Evolutionary conservation across 768 basidiomycete species (phyloP), one percentile per base, ranked within the genome.

Genomic region (Serendipita indica): DNA sequence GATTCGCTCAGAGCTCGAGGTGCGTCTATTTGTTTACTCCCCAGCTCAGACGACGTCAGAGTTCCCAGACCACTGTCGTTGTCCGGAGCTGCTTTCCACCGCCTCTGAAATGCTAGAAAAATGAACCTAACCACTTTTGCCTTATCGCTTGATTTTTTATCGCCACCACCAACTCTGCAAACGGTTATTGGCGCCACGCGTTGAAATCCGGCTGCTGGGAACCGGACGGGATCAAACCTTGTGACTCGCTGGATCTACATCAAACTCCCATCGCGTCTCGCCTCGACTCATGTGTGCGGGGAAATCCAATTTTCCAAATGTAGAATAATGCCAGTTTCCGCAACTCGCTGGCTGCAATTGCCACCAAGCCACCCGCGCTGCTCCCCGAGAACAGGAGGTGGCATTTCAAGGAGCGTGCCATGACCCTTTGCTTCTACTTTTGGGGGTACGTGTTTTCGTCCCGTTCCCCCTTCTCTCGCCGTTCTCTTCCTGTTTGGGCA

Each of bases 351-450:
- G 49, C 32, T 30, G 32, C 49, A 4, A 54, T 54, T 33, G 49
- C 49, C n/a, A 54, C 49, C 3, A 54, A 54, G 32, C 25, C 49
- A 5, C 49, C 49, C 32, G 49, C 22, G 10, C n/a, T 54, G 25
- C 30, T 54, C 16, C 49, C 49, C 4, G 49, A 54, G n/a, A 54
- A 54, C 25, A 27, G 49, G 32, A 27, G 49, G 25, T 54, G 49
- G 49, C 49, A 54, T 28, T 54, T 54, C 49, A 54, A 54, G n/a
- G 49, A 54, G 49, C 49, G 49, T 27, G 49, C 49, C n/a, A 54
- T 54, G 22, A 54, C 22, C 10, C 49, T 54, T 54, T 54, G 49
- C n/a, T 54, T 54, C 49, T 54, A 54, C 22, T 54, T 54, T 30
- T 54, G 49, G 49, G 49, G 49, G 49, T 54, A 33, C 20, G 49